Base-by-base conservation (phyloP, 2,329 filamentous ascomycete genomes). In the Colletotrichum coccodes region DNA sequence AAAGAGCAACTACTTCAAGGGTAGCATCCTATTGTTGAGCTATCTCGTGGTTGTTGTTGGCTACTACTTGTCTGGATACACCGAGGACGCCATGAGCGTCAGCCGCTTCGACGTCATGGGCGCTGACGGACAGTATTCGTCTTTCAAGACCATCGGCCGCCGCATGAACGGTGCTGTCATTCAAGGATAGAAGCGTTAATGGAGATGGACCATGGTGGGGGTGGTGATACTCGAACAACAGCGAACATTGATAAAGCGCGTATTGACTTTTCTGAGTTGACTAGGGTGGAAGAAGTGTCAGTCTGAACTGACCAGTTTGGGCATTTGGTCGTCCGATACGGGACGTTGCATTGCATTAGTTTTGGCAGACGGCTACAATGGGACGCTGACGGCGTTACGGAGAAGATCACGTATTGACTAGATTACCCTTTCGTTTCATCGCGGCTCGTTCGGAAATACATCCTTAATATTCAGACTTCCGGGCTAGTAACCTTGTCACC, bases 1-100 rank as follows among this genome's bases (percentile, higher is more conserved):
- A 46, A 99, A 99, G 89, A 98, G 95, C 85, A 99, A 99, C 81
- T 99, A 99, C 81, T 99, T 99, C 89, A 99, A 99, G 84, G 96
- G 96, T 59, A 97, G 94, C 72, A 98, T 98, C 74, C 86, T 99
- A 60, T 90, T 98, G 71, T 84, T 99, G 58, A 96, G 94, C 38
- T 99, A 99, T 79, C 81, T 98, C 28, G 96, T 98, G 32, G 94
- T 99, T 56, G 85, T 98, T 32, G 89, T 94, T 50, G 96, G 96
- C 1, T 99, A 97, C 84, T 98, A 94, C 81, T 92, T 97, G 68
- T 94, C 94, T 60, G 85, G 89, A 32, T 89, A 78, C 73, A 84
- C 84, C 16, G 79, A 83, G 18, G 82, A 82, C 67, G 75, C 79
- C 32, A 82, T 83, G 75, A 82, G 82, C 38, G 73, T 77, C 68